Evolutionary conservation across 1,139 yeast genomes (phyloP), one percentile per base, ranked within the genome.

Genomic region (Wickerhamomyces sp.): DNA sequence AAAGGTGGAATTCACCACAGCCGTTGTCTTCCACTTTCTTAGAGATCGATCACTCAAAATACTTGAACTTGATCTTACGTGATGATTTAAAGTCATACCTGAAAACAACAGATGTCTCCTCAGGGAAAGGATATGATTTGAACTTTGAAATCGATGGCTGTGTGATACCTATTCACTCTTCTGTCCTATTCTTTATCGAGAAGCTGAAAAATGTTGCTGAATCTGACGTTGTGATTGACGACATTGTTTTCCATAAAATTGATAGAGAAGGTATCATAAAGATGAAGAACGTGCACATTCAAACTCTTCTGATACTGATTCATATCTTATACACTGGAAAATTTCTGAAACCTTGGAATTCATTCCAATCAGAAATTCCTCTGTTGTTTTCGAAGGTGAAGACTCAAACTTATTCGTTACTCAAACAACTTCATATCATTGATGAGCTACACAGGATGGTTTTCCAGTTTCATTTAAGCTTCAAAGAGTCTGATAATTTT

Each of bases 251-350:
- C 35, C 27, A 41, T 1, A 40, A 44, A 14, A 37, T 46, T 2
- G 31, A 45, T 34, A 18, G 23, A 5, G 29, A 47, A 11, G 50
- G 48, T 5, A 27, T 48, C 7, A 45, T 52, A 8, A 40, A 44
- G 14, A 49, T 46, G 11, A 39, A 42, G 8, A 42, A 46, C 34
- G 10, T 57, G 6, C 34, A 43, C 10, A 34, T 54, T 4, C 48
- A 48, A 9, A 31, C 58, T 8, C 27, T 60, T 30, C 55, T 68
- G 11, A 57, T 74, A 5, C 50, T 72, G 29, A 43, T 72, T 6
- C 74, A 76, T 49, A 71, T 67, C 45, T 44, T 78, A 2, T 79
- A 79, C 56, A 76, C 82, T 0, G 81, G 76, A 47, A 59, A 59
- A 13, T 52, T 62, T 6, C 41, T 69, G 8, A 68, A 65, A 31